Percentiles rank a stretch among this genome's conserved stretches.
Evolutionary conservation across 495 filamentous ascomycete genomes (phyloP).

Genomic region (Penicillium riverlandense): DNA sequence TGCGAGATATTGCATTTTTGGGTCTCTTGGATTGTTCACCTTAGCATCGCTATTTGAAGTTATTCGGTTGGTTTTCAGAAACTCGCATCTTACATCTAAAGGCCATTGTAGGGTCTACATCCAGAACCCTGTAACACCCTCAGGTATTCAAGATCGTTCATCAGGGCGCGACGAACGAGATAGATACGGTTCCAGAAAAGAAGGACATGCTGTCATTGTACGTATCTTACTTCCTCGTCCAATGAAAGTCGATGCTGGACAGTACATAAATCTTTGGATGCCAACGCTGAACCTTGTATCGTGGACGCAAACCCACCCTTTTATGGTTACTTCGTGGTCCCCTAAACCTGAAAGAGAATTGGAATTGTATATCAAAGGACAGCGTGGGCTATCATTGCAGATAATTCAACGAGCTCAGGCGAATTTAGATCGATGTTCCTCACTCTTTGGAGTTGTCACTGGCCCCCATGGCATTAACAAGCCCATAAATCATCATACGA

Average conservation of each 20-base stretch:
- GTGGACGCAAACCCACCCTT: conserved; percentile 31
- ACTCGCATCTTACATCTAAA: too few species aligned
- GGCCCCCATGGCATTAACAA: conserved; percentile 19
- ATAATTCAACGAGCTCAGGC: not conserved
- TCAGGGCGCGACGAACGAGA: conserved; percentile 1
- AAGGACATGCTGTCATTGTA: conserved; percentile 9
- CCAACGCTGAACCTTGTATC: conserved; percentile 22
- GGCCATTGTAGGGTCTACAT: too few species aligned
- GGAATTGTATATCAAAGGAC: conserved; percentile 20
- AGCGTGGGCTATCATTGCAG: conserved; percentile 5
- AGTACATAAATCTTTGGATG: conserved; percentile 36
- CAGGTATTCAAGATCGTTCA: too few species aligned
- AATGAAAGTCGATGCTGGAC: conserved; percentile 22
- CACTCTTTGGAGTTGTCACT: conserved; percentile 20
- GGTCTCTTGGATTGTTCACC: too few species aligned
- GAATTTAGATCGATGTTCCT: conserved; percentile 9
- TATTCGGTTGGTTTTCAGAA: too few species aligned
- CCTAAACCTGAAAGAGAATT: conserved; percentile 13
- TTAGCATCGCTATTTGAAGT: too few species aligned
- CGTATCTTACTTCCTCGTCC: conserved; percentile 15
- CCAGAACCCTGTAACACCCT: too few species aligned
- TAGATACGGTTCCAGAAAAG: conserved; percentile 6
- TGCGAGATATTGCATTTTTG: too few species aligned
- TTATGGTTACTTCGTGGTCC: conserved; percentile 29
- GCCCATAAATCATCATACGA: conserved; percentile 19